Percentiles rank a stretch among this genome's conserved stretches.
Evolutionary conservation across 129 eudicot species (phyloP).

Genomic region (Flaveria trinervia): DNA sequence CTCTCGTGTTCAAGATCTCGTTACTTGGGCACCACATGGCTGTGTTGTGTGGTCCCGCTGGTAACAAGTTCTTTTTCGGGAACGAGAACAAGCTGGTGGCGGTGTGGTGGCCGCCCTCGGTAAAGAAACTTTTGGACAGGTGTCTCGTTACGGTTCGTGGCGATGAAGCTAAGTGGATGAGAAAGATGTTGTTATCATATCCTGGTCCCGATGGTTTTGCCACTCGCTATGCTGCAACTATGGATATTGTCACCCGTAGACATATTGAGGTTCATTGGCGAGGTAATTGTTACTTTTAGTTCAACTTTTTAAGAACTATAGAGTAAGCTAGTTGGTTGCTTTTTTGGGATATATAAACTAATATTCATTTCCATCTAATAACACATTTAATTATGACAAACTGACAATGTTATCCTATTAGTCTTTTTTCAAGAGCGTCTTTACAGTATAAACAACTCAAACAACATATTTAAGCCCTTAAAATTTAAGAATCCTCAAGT

Average conservation of each 20-base stretch:
- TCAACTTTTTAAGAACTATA: too few relatives aligned
- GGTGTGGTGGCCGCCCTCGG: slow-evolving; percentile 21
- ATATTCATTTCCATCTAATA: too few relatives aligned
- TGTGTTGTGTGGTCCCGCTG: slow-evolving; percentile 20
- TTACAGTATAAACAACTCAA: too few relatives aligned
- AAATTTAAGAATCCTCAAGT: too few relatives aligned
- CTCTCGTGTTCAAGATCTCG: slow-evolving; percentile 33
- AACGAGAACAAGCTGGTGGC: slow-evolving; percentile 30
- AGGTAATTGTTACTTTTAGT: neutral
- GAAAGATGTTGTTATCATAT: slow-evolving; percentile 25
- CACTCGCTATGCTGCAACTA: slow-evolving; percentile 14
- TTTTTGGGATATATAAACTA: too few relatives aligned
- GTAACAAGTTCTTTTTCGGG: slow-evolving; percentile 27
- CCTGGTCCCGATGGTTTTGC: slow-evolving; percentile 31
- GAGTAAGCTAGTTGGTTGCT: too few relatives aligned
- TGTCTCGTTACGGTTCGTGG: slow-evolving; percentile 20
- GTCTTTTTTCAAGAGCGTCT: too few relatives aligned
- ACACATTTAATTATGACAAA: too few relatives aligned
- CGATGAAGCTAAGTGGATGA: slow-evolving; percentile 27
- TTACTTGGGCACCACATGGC: slow-evolving; percentile 25
- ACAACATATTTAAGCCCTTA: too few relatives aligned
- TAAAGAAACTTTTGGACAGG: slow-evolving; percentile 18
- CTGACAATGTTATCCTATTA: too few relatives aligned
- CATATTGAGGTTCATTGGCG: slow-evolving; percentile 21
- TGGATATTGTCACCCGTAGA: slow-evolving; percentile 20